Conservation (phyloP, 768 basidiomycete genomes). For the Lactifluus piperatus region DNA sequence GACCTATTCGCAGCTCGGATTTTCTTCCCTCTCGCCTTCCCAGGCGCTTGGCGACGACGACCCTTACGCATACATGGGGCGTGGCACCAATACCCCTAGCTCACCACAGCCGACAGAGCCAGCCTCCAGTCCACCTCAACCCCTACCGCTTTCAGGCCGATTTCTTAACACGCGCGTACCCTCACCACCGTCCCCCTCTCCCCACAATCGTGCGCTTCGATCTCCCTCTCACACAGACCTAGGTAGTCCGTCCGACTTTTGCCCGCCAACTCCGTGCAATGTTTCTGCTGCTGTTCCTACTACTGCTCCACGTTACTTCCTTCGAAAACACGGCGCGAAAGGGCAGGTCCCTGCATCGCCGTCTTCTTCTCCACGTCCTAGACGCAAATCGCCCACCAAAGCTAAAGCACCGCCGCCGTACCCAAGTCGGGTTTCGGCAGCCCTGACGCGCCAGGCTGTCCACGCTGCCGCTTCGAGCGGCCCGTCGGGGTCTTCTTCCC, state of each 20-base stretch:
- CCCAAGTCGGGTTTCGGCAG: not conserved
- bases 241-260: not conserved
- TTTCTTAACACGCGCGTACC: not conserved
- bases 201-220: not conserved
- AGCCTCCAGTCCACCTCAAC: not conserved
- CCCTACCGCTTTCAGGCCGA: not conserved
- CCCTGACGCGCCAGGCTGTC: conserved; percentile 15
- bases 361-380: not conserved
- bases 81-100: not conserved
- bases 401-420: not conserved
- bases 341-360: not conserved
- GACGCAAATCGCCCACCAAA: not conserved
- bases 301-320: conserved; percentile 22
- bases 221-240: not conserved
- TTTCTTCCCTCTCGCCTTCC: conserved; percentile 24
- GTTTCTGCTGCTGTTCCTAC: not conserved
- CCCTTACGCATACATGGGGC: not conserved
- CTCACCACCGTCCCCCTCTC: conserved; percentile 6
- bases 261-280: not conserved
- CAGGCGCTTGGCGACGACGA: not conserved
- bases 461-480: conserved; percentile 6
- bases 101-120: not conserved
- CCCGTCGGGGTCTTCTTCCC: conserved; percentile 11
- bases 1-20: conserved; percentile 32
- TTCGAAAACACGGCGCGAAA: conserved; percentile 18